Evolutionary conservation across 192 early-diverging fungal species (phyloP).

Genomic region (Gryganskiella cystojenkinii): DNA sequence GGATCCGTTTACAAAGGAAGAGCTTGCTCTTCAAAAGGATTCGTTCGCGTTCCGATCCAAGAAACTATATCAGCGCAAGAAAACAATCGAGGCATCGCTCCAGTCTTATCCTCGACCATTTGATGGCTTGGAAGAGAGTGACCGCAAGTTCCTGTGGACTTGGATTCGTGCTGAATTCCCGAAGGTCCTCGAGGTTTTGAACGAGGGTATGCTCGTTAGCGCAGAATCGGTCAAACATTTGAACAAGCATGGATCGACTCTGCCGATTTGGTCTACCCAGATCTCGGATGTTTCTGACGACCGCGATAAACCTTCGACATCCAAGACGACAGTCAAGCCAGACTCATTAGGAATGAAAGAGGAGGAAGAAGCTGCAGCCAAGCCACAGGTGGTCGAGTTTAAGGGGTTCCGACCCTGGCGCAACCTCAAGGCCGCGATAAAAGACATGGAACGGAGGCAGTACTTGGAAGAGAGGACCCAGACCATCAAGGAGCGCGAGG

Average conservation of each 20-base stretch:
- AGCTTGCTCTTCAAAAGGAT: no score
- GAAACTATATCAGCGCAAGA: background rate
- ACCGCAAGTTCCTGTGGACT: conserved; percentile 33
- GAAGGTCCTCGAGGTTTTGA: conserved; percentile 26
- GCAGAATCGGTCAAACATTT: background rate
- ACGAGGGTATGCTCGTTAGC: conserved; percentile 37
- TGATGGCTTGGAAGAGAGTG: conserved; percentile 12
- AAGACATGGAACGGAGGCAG: conserved; percentile 43
- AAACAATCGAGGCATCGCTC: conserved; percentile 21
- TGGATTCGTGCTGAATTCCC: conserved; percentile 22
- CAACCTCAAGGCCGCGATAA: conserved; percentile 40
- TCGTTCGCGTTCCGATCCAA: background rate
- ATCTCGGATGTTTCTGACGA: background rate
- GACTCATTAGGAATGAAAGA: background rate
- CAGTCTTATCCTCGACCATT: conserved; percentile 33
- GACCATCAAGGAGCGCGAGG: conserved; percentile 19
- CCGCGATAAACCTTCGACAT: background rate
- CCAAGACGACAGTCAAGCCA: no score
- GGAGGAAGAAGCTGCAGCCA: background rate
- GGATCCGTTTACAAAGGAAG: background rate
- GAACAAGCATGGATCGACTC: background rate
- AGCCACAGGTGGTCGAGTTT: background rate
- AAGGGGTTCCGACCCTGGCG: conserved; percentile 28
- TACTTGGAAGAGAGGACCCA: conserved; percentile 16
- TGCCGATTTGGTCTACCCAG: background rate